Conservation (phyloP, 192 early-diverging fungal genomes). For the Rhizoclosmatium globosum region DNA sequence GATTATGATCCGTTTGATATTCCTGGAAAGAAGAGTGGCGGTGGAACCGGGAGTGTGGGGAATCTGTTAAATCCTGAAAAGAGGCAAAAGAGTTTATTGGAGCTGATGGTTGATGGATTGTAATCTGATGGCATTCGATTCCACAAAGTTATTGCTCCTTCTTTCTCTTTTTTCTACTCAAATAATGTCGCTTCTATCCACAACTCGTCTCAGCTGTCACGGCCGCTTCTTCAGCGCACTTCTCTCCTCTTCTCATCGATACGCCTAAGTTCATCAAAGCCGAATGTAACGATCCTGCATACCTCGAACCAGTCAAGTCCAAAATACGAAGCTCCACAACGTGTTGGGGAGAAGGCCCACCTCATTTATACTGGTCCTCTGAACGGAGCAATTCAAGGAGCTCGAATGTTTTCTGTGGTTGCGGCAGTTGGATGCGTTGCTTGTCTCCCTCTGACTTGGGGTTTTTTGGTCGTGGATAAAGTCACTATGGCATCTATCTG, state of each 20-base stretch:
- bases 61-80: not conserved
- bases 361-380: slow-evolving; percentile 21
- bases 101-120: not conserved
- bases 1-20: not conserved
- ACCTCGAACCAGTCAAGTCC: not conserved
- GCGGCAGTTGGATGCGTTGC: not conserved
- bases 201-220: not conserved
- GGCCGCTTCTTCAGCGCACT: not conserved
- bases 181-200: not conserved
- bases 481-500: slow-evolving; percentile 1
- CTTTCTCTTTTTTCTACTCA: not conserved
- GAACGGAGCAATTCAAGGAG: not conserved
- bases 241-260: not conserved
- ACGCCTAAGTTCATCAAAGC: not conserved
- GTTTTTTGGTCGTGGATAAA: not conserved
- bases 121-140: not conserved
- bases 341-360: not conserved
- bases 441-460: slow-evolving; percentile 1
- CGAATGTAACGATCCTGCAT: not conserved
- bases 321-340: not conserved
- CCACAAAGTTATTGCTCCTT: not conserved
- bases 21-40: not conserved
- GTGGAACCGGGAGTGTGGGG: not conserved
- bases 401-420: not conserved
- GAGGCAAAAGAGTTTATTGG: not conserved